Evolutionary conservation across 768 basidiomycete genomes (phyloP).

Genomic region (Rhodosporidiobolus sp.): DNA sequence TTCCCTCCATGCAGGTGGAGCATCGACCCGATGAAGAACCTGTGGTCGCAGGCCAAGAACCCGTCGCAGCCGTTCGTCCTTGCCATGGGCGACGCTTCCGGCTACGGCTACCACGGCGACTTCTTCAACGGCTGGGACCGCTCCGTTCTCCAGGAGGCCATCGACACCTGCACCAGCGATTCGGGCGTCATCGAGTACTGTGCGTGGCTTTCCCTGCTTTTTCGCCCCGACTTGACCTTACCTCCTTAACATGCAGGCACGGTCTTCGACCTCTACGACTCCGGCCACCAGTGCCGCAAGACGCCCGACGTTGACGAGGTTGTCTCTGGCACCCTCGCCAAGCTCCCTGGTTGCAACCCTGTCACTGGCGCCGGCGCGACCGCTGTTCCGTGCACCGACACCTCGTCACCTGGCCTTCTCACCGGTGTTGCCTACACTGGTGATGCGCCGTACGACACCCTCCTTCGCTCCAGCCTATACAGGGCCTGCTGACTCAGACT

Average conservation of each 20-base stretch:
- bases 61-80: conserved; percentile 33
- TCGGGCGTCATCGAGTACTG: conserved; percentile 43
- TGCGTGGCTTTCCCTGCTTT: neutral
- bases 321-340: conserved; percentile 25
- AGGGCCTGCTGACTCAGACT: neutral
- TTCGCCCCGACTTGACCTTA: neutral
- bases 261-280: conserved; percentile 38
- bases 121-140: conserved; percentile 42
- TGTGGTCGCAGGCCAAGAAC: conserved; percentile 22
- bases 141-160: conserved; percentile 33
- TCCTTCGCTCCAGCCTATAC: neutral
- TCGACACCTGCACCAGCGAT: conserved; percentile 41
- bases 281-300: conserved; percentile 26
- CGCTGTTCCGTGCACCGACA: conserved; percentile 19
- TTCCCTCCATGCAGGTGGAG: conserved; percentile 14
- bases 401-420: neutral
- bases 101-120: conserved; percentile 15
- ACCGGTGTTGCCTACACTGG: conserved; percentile 13
- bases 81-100: conserved; percentile 20
- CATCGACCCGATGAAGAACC: conserved; percentile 19
- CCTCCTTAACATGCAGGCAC: conserved; percentile 6
- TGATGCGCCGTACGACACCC: neutral
- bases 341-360: conserved; percentile 44
- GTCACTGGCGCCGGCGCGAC: conserved; percentile 18
- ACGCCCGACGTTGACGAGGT: conserved; percentile 39